phyloP scores from a whole-genome alignment of 371 early-diverging fungal genomes.

The Choanephora cucurbitarum region DNA sequence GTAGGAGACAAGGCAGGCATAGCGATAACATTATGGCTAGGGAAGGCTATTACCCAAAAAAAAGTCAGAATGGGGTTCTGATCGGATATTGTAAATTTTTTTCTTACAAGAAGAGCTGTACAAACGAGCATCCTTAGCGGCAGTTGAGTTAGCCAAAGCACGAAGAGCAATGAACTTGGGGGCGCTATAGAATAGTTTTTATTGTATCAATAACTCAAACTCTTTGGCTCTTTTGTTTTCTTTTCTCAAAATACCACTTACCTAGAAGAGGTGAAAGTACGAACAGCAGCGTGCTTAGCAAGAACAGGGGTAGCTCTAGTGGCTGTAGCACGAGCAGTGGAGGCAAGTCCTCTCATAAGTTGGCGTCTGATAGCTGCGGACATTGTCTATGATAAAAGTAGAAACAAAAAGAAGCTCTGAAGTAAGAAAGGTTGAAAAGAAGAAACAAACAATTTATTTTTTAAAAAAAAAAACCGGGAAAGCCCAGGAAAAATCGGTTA shows the following conservation, averaged over 20 bases:
- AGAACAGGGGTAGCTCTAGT: slow-evolving; percentile 43
- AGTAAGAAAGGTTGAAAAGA: slow-evolving; percentile 8
- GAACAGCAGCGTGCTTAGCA: slow-evolving; percentile 30
- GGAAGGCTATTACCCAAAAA: slow-evolving; percentile 59
- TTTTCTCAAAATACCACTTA: slow-evolving; percentile 15
- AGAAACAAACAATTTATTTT: slow-evolving; percentile 7
- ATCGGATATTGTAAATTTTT: not conserved
- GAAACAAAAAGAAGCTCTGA: slow-evolving; percentile 2
- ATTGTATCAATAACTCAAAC: not conserved
- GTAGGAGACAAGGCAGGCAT: slow-evolving; percentile 99
- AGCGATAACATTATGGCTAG: slow-evolving; percentile 85
- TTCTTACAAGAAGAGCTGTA: slow-evolving; percentile 67
- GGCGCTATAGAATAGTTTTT: slow-evolving; percentile 23
- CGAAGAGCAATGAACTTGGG: slow-evolving; percentile 52
- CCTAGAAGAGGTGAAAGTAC: slow-evolving; percentile 42
- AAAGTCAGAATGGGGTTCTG: not conserved
- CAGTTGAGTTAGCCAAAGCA: slow-evolving; percentile 36
- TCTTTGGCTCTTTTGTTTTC: slow-evolving; percentile 2
- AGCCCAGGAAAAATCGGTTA: slow-evolving; percentile 36
- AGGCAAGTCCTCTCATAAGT: slow-evolving; percentile 43
- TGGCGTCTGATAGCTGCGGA: slow-evolving; percentile 52
- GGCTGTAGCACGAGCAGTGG: slow-evolving; percentile 42
- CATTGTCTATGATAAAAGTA: slow-evolving; percentile 16
- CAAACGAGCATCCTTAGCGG: slow-evolving; percentile 40
- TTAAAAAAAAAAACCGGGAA: slow-evolving; percentile 15